phyloP scores from a whole-genome alignment of 306 rosid genomes.

The Chamaecrista fasciculata region DNA sequence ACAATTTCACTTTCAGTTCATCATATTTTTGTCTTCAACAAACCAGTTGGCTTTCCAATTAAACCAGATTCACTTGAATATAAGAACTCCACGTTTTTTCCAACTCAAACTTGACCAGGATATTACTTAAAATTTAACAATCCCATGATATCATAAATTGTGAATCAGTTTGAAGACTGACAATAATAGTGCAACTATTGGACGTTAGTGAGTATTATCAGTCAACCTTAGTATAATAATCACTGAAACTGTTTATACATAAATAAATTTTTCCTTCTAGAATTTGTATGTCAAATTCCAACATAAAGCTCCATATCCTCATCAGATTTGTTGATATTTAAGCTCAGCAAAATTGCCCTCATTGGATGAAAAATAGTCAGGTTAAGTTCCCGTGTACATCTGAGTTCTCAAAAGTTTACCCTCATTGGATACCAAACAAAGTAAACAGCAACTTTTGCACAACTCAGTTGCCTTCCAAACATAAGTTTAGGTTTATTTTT shows the following conservation, averaged over 20 bases:
- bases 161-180: conserved; percentile 12
- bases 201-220: neutral
- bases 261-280: neutral
- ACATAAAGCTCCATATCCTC: neutral
- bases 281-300: neutral
- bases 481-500: neutral
- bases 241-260: neutral
- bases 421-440: conserved; percentile 16
- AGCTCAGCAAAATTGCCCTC: neutral
- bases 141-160: conserved; percentile 15
- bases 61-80: conserved; percentile 6
- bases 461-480: conserved; percentile 8
- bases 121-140: neutral
- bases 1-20: neutral
- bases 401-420: neutral
- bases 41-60: conserved; percentile 1
- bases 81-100: neutral
- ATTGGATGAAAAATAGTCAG: too few species aligned
- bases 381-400: neutral
- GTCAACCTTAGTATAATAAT: conserved; percentile 7
- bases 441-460: neutral
- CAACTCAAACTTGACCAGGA: conserved; percentile 6
- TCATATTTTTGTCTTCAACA: neutral
- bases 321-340: neutral
- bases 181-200: neutral